Evolutionary conservation across 2,329 filamentous ascomycete genomes (phyloP).

Genomic region (Trichoderma koningii): DNA sequence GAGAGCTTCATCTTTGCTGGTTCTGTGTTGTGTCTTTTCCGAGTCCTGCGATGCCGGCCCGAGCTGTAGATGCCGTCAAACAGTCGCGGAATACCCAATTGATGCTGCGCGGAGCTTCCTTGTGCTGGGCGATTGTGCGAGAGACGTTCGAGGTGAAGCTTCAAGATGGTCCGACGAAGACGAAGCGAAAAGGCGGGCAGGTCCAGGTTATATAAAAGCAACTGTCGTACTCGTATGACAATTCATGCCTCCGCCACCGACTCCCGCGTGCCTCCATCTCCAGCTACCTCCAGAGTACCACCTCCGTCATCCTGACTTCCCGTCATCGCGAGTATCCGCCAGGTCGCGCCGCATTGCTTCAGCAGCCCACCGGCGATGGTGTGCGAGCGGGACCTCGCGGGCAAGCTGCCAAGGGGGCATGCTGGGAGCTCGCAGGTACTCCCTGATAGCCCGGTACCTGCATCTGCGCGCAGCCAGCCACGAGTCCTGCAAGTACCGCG

Average conservation of each 20-base stretch:
- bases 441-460: not conserved
- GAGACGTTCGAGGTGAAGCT: not conserved
- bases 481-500: not conserved
- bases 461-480: not conserved
- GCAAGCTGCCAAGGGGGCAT: too few relatives aligned
- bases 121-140: not conserved
- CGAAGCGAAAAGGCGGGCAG: not conserved
- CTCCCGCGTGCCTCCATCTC: not conserved
- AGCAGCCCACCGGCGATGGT: slow-evolving; percentile 8
- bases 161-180: not conserved
- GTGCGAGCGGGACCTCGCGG: slow-evolving; percentile 11
- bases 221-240: slow-evolving; percentile 10
- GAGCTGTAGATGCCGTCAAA: not conserved
- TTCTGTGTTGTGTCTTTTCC: too few relatives aligned
- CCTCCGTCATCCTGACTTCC: not conserved
- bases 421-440: not conserved
- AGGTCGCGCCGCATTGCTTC: slow-evolving; percentile 9
- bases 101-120: not conserved
- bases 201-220: slow-evolving; percentile 14
- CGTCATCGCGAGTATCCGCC: not conserved
- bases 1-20: slow-evolving; percentile 36
- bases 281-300: slow-evolving; percentile 11
- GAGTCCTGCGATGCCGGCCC: too few relatives aligned
- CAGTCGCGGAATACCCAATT: not conserved
- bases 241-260: slow-evolving; percentile 20